These are phyloP conservation scores for Termitomyces sp. DNA, from an alignment of 1,284 basidiomycete species.

Conservation along the genomic window DNA sequence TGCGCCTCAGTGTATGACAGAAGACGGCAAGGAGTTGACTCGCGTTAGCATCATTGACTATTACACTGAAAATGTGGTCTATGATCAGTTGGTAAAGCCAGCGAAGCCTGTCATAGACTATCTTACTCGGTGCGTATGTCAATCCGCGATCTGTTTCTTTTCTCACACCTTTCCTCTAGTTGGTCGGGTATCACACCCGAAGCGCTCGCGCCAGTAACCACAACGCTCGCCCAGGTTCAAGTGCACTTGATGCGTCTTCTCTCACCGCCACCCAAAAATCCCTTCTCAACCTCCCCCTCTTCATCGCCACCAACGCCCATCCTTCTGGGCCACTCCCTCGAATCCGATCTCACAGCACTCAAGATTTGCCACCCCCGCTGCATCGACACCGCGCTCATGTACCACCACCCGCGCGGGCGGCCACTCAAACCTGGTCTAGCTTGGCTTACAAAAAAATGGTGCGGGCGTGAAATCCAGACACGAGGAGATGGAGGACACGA, in stretches of 20 bases:
- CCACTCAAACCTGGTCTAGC: constrained; percentile 89
- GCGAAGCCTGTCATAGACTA: constrained; percentile 80
- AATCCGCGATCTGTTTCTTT: not conserved
- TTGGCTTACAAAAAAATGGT: constrained; percentile 91
- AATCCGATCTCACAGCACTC: constrained; percentile 83
- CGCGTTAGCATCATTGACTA: constrained; percentile 81
- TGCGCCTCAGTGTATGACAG: constrained; percentile 66
- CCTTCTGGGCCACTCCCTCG: constrained; percentile 90
- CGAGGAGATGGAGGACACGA: constrained; percentile 80
- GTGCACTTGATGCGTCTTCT: constrained; percentile 54
- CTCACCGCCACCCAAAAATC: constrained; percentile 43
- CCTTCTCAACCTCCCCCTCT: constrained; percentile 30
- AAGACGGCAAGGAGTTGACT: constrained; percentile 83
- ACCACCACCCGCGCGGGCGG: constrained; percentile 84
- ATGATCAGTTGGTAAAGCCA: constrained; percentile 86
- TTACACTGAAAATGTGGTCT: constrained; percentile 63
- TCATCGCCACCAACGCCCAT: constrained; percentile 64
- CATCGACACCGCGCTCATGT: constrained; percentile 86
- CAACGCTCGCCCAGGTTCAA: constrained; percentile 76
- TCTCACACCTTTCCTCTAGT: constrained; percentile 30
- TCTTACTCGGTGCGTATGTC: constrained; percentile 62
- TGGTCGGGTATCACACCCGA: constrained; percentile 89
- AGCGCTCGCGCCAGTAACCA: constrained; percentile 61
- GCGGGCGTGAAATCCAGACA: constrained; percentile 79
- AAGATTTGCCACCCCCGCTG: constrained; percentile 79